Percentiles rank a stretch among this genome's conserved stretches.
These are phyloP conservation scores for Sarcocystis neurona DNA, from an alignment of 169 alveolate genomes.

Conservation along the genomic window DNA sequence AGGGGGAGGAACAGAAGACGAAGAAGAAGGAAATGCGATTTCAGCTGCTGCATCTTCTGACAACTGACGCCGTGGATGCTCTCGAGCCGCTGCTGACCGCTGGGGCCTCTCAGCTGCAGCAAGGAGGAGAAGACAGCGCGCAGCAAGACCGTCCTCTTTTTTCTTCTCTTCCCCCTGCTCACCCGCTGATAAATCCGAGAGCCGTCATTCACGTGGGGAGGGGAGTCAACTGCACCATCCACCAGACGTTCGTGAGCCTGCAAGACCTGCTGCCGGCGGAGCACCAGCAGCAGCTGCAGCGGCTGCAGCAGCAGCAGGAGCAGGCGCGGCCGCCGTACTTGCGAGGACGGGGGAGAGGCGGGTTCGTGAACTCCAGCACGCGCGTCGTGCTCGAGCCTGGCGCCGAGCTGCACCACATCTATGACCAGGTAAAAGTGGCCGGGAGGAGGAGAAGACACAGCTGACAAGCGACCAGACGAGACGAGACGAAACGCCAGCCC, in stretches of 20 bases:
- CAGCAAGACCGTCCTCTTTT: neutral
- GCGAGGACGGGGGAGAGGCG: slow-evolving; percentile 57
- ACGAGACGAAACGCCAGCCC: too few species aligned
- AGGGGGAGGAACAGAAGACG: neutral
- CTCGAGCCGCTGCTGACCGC: neutral
- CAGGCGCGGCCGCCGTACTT: slow-evolving; percentile 3
- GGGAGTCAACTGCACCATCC: slow-evolving; percentile 66
- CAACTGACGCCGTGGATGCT: slow-evolving; percentile 36
- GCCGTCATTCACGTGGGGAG: slow-evolving; percentile 67
- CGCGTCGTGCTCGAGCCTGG: slow-evolving; percentile 68
- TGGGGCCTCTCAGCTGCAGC: neutral
- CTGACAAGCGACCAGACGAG: too few species aligned
- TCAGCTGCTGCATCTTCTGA: slow-evolving; percentile 35
- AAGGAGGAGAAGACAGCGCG: neutral
- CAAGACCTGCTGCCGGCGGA: neutral
- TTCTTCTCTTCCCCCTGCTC: slow-evolving; percentile 18
- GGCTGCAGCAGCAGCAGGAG: slow-evolving; percentile 21
- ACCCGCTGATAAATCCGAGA: slow-evolving; percentile 65
- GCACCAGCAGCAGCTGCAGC: slow-evolving; percentile 27
- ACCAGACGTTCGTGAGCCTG: slow-evolving; percentile 69
- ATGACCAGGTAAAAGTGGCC: slow-evolving; percentile 65
- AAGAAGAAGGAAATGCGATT: neutral
- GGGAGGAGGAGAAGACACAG: too few species aligned
- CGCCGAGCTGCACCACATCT: slow-evolving; percentile 69
- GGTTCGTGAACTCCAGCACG: slow-evolving; percentile 71